Base-by-base conservation (phyloP, 2,329 filamentous ascomycete species). In the Hymenoscyphus repandus region DNA sequence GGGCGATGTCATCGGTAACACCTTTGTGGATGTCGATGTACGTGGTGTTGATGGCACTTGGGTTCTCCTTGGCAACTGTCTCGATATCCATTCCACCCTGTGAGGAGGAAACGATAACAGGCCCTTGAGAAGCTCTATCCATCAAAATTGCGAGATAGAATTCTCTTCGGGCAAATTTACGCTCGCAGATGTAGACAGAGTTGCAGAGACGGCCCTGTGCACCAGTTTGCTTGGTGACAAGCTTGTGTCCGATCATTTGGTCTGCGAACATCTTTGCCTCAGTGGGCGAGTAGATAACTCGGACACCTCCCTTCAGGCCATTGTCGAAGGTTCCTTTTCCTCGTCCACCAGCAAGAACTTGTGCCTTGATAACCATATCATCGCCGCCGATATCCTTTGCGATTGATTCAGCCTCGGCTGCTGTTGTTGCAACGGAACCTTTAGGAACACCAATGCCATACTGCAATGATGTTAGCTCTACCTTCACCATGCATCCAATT, bases 61-160 rank as follows among this genome's bases (percentile, higher is more conserved):
- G 93, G 75, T 81, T 90, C 78, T 99, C 93, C 82, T 97, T 99
- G 69, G 93, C 93, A 62, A 99, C 93, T 47, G 87, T 83, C 81
- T 99, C 93, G 66, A 99, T 99, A 72, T 99, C 93, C 90, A 99
- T 96, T 70, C 93, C 93, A 72, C 93, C 93, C 75, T 99, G 93
- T 52, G 91, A 96, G 55, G 92, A 97, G 62, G 93, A 92, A 55
- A 99, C 91, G 64, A 99, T 96, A 69, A 97, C 90, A 63, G 93
- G 93, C 59, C 82, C 79, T 76, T 97, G 93, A 46, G 87, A 85
- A 62, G 79, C 83, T 68, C 93, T 90, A 78, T 99, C 93, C 93
- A 99, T 97, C 65, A 99, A 85, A 67, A 99, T 86, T 67, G 93
- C 93, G 53, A 99, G 85, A 79, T 99, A 99, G 79, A 99, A 99